Conservation (phyloP, 2,329 filamentous ascomycete species). For the Sarocladiaceae sp. region DNA sequence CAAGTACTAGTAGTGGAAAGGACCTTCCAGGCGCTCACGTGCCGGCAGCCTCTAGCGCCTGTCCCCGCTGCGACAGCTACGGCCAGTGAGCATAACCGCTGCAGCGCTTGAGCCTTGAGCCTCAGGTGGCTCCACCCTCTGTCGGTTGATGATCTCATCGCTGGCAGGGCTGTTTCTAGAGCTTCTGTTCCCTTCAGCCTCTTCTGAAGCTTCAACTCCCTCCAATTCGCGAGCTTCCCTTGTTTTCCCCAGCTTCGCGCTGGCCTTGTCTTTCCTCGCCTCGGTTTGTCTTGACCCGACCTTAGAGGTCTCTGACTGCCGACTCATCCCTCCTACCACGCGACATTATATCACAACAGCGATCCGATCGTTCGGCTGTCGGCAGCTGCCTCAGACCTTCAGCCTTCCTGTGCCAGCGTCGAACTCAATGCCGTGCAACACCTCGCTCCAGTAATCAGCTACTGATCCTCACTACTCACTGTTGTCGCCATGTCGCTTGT, state of each 20-base stretch:
- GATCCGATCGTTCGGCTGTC: too few relatives aligned
- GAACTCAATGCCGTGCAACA: conserved; percentile 2
- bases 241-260: background rate
- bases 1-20: too few relatives aligned
- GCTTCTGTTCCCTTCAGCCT: background rate
- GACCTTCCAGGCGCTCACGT: too few relatives aligned
- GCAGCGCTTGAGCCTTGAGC: background rate
- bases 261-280: background rate
- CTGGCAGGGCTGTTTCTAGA: background rate
- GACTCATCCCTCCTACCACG: too few relatives aligned
- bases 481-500: conserved; percentile 36
- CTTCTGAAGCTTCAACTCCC: background rate
- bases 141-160: conserved; percentile 5
- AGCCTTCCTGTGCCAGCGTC: background rate
- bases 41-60: too few relatives aligned
- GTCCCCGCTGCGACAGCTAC: too few relatives aligned
- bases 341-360: too few relatives aligned
- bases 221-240: background rate
- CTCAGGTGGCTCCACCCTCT: background rate
- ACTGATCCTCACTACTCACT: background rate
- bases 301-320: too few relatives aligned
- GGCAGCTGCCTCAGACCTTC: background rate
- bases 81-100: too few relatives aligned
- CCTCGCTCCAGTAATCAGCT: conserved; percentile 1
- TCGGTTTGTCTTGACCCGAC: too few relatives aligned